Conservation (phyloP, 1,284 basidiomycete species). For the Vanrija sp. region DNA sequence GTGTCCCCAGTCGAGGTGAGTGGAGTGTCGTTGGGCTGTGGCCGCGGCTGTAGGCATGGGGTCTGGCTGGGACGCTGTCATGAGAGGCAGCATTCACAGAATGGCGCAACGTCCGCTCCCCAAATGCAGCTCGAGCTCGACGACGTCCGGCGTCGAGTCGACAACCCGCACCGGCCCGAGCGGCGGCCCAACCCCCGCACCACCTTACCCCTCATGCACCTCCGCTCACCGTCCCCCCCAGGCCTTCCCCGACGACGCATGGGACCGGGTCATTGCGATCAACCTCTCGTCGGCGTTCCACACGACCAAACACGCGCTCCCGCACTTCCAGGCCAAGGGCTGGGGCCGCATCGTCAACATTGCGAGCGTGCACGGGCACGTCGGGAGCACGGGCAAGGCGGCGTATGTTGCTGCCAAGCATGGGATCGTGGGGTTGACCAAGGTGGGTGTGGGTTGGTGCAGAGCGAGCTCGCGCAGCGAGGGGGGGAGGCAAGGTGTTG, state of each 20-base stretch:
- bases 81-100: no score
- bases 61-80: no score
- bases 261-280: constrained; percentile 7
- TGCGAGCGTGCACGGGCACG: constrained; percentile 5
- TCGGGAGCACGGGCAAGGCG: constrained; percentile 1
- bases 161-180: no score
- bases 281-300: constrained; percentile 8
- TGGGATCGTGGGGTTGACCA: constrained; percentile 10
- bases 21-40: no score
- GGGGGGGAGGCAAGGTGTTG: no score
- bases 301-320: constrained; percentile 3
- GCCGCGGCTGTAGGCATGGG: no score
- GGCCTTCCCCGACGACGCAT: constrained; percentile 2
- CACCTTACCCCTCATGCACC: no score
- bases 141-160: no score
- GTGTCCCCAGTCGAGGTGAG: background rate
- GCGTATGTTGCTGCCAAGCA: constrained; percentile 12
- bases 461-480: no score
- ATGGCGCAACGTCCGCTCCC: no score
- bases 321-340: constrained; percentile 1
- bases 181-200: no score
- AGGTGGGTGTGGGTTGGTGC: background rate
- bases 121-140: no score
- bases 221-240: background rate
- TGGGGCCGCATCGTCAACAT: constrained; percentile 15